Evolutionary conservation across 331 rosid species (phyloP).

Genomic region (Stylosanthes scabra): DNA sequence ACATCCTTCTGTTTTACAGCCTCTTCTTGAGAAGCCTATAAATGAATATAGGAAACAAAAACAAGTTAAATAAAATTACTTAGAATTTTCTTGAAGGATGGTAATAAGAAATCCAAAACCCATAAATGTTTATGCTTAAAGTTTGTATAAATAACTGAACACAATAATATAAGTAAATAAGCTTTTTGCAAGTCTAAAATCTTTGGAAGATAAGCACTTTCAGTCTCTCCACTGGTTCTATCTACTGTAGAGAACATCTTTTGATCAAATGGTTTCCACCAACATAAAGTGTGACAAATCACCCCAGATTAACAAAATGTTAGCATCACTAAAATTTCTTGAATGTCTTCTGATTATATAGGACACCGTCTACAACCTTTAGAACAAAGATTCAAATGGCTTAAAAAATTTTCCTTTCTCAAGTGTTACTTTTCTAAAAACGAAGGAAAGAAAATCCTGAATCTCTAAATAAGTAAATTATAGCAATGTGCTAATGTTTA

Average conservation of each 20-base stretch:
- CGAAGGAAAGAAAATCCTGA: background rate
- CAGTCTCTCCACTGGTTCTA: background rate
- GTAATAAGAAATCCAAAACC: constrained; percentile 1
- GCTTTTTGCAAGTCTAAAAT: background rate
- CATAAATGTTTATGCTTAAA: constrained; percentile 1
- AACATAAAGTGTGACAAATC: background rate
- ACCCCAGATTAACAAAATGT: background rate
- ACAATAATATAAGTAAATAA: background rate
- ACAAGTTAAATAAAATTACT: constrained; percentile 13
- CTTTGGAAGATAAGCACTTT: background rate
- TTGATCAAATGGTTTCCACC: constrained; percentile 13
- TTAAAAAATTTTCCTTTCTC: background rate
- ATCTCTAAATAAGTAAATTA: background rate
- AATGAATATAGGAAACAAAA: constrained; percentile 35
- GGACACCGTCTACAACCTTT: background rate
- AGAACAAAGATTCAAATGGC: background rate
- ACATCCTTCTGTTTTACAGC: constrained; percentile 88
- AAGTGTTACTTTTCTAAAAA: background rate
- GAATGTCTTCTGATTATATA: background rate
- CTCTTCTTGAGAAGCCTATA: constrained; percentile 92
- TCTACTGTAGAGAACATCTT: background rate
- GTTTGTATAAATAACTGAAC: background rate
- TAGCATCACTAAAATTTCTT: constrained; percentile 3
- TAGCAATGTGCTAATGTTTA: background rate
- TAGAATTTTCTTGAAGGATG: constrained; percentile 9